phyloP scores from a whole-genome alignment of 306 rosid genomes.

The Cicer chorassanicum region DNA sequence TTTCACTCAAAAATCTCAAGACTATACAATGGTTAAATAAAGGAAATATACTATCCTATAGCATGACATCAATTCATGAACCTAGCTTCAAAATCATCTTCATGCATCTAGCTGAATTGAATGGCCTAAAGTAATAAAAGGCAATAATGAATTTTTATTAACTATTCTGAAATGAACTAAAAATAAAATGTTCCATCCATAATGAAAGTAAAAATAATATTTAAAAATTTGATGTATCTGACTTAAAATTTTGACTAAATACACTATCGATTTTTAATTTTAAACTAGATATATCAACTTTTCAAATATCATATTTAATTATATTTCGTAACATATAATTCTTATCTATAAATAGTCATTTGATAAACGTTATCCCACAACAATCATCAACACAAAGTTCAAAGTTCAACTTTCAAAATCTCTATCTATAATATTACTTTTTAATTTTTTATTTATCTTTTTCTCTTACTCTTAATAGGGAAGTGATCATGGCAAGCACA shows the following conservation, averaged over 20 bases:
- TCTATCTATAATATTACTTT: not conserved
- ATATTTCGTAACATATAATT: not conserved
- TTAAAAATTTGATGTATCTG: no score
- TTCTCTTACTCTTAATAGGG: not conserved
- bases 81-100: conserved; percentile 2
- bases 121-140: not conserved
- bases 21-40: no score
- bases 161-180: not conserved
- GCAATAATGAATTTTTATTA: no score
- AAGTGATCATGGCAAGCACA: conserved; percentile 49
- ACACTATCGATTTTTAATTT: no score
- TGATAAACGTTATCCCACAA: not conserved
- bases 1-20: no score
- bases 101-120: not conserved
- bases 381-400: not conserved
- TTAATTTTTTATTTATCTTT: not conserved
- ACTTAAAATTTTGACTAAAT: no score
- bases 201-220: no score
- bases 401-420: not conserved
- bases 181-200: not conserved
- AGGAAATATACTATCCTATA: no score
- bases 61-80: not conserved
- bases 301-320: no score
- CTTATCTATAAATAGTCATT: not conserved
- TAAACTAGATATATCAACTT: no score